These are phyloP conservation scores for Aspergillus sp. DNA, from an alignment of 2,329 filamentous ascomycete genomes.

Conservation along the genomic window DNA sequence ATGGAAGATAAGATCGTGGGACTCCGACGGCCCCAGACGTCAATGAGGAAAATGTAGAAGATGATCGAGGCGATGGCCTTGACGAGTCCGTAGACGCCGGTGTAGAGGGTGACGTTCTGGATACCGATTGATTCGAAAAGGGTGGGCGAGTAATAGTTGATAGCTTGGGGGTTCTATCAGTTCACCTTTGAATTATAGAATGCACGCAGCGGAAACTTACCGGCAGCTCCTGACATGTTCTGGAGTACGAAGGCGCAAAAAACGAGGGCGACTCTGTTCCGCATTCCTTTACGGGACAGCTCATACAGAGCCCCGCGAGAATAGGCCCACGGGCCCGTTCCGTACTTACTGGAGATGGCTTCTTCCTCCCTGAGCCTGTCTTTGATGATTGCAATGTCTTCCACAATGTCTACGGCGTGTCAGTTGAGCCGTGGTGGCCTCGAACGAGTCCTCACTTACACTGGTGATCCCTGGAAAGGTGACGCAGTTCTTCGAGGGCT, in stretches of 20 bases:
- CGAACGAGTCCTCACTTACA: not conserved
- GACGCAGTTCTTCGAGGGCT: conserved; percentile 10
- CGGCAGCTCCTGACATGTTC: conserved; percentile 15
- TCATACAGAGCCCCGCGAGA: conserved; percentile 22
- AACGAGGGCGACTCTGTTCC: conserved; percentile 40
- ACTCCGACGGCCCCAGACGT: conserved; percentile 14
- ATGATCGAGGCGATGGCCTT: conserved; percentile 20
- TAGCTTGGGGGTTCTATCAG: conserved; percentile 3
- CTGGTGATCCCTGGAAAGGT: conserved; percentile 13
- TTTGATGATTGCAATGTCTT: conserved; percentile 13
- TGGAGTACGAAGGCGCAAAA: conserved; percentile 36
- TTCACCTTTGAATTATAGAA: not conserved
- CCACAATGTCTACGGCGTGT: conserved; percentile 7
- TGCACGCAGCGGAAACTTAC: not conserved
- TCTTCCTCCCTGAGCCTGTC: conserved; percentile 10
- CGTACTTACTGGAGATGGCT: conserved; percentile 15
- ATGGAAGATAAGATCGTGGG: conserved; percentile 19
- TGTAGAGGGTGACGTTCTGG: conserved; percentile 16
- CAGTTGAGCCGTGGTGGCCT: not conserved
- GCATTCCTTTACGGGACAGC: conserved; percentile 30
- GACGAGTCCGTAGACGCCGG: conserved; percentile 22
- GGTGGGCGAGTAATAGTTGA: conserved; percentile 21
- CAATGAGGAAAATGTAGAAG: conserved; percentile 19
- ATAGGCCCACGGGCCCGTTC: conserved; percentile 22
- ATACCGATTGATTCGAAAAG: conserved; percentile 20